These are phyloP conservation scores for Talaromyces sp. DNA, from an alignment of 2,329 filamentous ascomycete genomes.

Conservation along the genomic window DNA sequence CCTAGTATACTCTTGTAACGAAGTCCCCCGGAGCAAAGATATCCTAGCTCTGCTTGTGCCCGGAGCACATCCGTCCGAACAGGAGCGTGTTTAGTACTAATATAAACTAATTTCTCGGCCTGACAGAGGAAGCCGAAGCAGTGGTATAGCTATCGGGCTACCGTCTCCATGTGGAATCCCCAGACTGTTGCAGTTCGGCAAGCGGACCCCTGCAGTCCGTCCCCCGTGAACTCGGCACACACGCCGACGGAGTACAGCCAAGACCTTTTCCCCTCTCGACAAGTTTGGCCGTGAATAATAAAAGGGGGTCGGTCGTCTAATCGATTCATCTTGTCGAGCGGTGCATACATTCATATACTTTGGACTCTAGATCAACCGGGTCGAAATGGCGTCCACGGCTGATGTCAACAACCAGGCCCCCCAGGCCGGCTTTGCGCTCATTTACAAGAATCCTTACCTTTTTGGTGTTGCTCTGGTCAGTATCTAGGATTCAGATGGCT, in stretches of 20 bases:
- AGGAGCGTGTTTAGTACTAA: neutral
- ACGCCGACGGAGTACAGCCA: neutral
- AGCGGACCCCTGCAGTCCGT: neutral
- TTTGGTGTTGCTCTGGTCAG: conserved; percentile 39
- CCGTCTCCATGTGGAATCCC: neutral
- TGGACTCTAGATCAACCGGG: neutral
- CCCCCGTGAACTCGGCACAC: neutral
- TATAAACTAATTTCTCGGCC: neutral
- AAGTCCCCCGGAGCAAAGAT: neutral
- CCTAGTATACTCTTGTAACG: neutral
- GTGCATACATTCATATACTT: neutral
- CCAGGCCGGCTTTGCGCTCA: conserved; percentile 19
- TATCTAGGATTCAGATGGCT: neutral
- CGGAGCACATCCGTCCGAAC: neutral
- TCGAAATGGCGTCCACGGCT: conserved; percentile 14
- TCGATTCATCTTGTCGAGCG: neutral
- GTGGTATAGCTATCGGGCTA: neutral
- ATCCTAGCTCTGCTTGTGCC: neutral
- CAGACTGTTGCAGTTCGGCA: neutral
- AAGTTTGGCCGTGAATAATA: neutral
- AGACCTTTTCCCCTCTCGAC: neutral
- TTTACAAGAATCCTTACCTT: conserved; percentile 39
- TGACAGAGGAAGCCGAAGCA: neutral
- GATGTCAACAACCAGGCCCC: conserved; percentile 10
- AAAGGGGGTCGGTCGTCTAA: neutral